Percentiles rank a stretch among this genome's conserved stretches.
These are phyloP conservation scores for Cyclostephanos invisitatus DNA, from an alignment of 108 stramenopile genomes.

Conservation along the genomic window DNA sequence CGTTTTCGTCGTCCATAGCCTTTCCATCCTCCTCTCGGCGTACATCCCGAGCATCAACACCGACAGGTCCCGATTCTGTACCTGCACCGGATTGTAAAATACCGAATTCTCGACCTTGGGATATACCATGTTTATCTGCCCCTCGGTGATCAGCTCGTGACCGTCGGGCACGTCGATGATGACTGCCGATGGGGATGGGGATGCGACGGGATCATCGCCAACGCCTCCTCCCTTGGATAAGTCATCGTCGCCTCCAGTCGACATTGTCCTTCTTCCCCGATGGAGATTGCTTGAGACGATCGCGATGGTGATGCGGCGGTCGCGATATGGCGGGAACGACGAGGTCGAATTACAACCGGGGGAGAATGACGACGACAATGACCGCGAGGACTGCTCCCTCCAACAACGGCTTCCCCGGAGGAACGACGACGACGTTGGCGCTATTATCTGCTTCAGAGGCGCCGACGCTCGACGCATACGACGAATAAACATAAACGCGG, in stretches of 20 bases:
- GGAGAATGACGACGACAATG: neutral
- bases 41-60: slow-evolving; percentile 88
- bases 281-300: too few species aligned
- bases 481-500: too few species aligned
- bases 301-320: too few species aligned
- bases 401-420: neutral
- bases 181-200: neutral
- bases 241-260: neutral
- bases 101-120: slow-evolving; percentile 79
- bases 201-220: neutral
- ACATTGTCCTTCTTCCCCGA: neutral
- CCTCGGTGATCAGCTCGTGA: slow-evolving; percentile 57
- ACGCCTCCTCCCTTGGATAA: neutral
- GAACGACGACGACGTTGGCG: neutral
- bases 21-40: slow-evolving; percentile 78
- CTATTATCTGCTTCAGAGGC: neutral
- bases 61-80: slow-evolving; percentile 95
- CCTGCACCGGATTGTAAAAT: slow-evolving; percentile 99
- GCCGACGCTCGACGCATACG: neutral
- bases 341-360: too few species aligned
- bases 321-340: too few species aligned
- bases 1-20: slow-evolving; percentile 50
- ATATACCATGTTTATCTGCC: slow-evolving; percentile 68
- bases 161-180: slow-evolving; percentile 4
- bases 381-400: neutral